phyloP scores from a whole-genome alignment of 768 basidiomycete species.

The Calocybe indica region DNA sequence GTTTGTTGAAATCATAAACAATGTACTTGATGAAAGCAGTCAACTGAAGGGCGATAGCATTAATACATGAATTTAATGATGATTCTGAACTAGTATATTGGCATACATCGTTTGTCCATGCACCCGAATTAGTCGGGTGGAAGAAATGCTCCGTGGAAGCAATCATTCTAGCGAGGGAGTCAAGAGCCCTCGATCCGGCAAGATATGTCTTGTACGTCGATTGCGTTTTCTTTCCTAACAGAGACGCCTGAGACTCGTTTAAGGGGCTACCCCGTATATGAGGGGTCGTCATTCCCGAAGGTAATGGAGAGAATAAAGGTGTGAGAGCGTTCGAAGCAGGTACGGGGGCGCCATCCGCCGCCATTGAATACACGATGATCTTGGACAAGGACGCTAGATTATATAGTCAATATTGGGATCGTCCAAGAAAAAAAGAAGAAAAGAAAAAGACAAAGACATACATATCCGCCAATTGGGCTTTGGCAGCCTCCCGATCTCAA shows the following conservation, averaged over 20 bases:
- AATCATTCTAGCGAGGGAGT: conserved; percentile 79
- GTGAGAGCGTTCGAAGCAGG: conserved; percentile 63
- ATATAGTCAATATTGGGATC: conserved; percentile 4
- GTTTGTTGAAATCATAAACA: conserved; percentile 80
- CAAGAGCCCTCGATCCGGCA: conserved; percentile 81
- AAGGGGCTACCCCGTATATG: conserved; percentile 38
- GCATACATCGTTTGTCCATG: conserved; percentile 71
- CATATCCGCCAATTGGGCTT: conserved; percentile 71
- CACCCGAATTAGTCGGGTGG: conserved; percentile 83
- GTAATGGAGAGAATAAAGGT: conserved; percentile 66
- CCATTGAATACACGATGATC: conserved; percentile 88
- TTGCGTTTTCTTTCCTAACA: conserved; percentile 41
- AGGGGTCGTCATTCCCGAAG: conserved; percentile 58
- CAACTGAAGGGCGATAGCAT: conserved; percentile 34
- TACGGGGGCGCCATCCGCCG: conserved; percentile 51
- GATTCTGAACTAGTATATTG: neutral
- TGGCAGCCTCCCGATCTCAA: conserved; percentile 68
- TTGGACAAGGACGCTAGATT: conserved; percentile 67
- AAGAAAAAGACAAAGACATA: conserved; percentile 26
- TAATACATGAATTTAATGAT: conserved; percentile 3
- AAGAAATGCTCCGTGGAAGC: conserved; percentile 88
- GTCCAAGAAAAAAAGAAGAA: conserved; percentile 6
- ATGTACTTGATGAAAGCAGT: conserved; percentile 83
- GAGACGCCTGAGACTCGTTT: conserved; percentile 55
- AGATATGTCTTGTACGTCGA: conserved; percentile 51